A percentile compares a stretch with the other conserved stretches of the same genome.
Conservation (phyloP, 768 basidiomycete species). For the Strobilomyces confusus region DNA sequence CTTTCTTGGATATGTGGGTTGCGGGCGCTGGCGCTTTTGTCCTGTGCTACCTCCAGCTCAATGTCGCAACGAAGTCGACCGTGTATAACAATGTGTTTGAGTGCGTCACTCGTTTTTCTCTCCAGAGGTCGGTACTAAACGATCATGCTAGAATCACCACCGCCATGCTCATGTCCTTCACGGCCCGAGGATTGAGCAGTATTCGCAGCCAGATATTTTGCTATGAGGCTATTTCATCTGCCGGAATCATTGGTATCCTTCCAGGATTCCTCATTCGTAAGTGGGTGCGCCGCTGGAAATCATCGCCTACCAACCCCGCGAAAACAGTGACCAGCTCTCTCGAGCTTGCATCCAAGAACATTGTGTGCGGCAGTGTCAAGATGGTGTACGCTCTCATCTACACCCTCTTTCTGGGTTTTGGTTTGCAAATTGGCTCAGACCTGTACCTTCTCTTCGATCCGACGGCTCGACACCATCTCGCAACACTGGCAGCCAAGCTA, state of each 20-base stretch:
- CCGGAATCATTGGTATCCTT: conserved; percentile 82
- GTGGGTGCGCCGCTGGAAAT: conserved; percentile 21
- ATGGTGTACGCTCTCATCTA: conserved; percentile 90
- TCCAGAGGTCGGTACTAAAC: conserved; percentile 6
- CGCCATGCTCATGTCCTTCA: conserved; percentile 76
- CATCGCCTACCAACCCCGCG: conserved; percentile 3
- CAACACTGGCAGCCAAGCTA: conserved; percentile 49
- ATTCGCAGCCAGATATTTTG: conserved; percentile 79
- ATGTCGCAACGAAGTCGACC: conserved; percentile 68
- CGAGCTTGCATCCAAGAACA: conserved; percentile 82
- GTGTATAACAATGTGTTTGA: conserved; percentile 91
- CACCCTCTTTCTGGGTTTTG: conserved; percentile 80
- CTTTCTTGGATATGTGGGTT: conserved; percentile 83
- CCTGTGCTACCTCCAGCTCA: conserved; percentile 67
- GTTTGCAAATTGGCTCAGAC: conserved; percentile 80
- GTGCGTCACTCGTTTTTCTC: conserved; percentile 36
- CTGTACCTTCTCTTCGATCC: conserved; percentile 71
- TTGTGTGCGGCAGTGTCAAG: conserved; percentile 78
- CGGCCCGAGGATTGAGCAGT: conserved; percentile 76
- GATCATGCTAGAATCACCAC: conserved; percentile 63
- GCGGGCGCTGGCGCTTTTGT: conserved; percentile 65
- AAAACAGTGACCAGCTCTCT: conserved; percentile 71
- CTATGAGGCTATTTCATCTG: conserved; percentile 86
- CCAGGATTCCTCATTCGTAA: conserved; percentile 83
- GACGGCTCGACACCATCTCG: conserved; percentile 47